Conservation (phyloP, 1,139 yeast genomes). For the Candida glucosophila region DNA sequence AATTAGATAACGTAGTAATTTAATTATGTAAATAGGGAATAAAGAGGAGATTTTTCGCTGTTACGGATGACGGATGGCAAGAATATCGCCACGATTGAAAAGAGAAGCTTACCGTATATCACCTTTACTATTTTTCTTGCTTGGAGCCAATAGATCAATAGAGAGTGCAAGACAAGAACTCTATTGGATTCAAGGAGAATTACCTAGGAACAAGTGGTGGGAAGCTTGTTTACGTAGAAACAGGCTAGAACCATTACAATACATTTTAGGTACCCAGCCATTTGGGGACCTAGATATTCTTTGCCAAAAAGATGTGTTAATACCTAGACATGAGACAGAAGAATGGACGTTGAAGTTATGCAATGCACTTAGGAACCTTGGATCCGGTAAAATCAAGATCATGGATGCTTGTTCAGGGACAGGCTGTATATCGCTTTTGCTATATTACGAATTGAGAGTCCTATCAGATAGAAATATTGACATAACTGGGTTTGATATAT, state of each 20-base stretch:
- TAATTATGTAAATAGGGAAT: too few species aligned
- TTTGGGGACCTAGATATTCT: conserved; percentile 60
- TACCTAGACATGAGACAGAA: conserved; percentile 95
- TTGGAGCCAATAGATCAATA: conserved; percentile 20
- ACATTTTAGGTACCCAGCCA: conserved; percentile 79
- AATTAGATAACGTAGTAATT: too few species aligned
- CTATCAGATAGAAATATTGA: conserved; percentile 7
- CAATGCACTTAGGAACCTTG: conserved; percentile 9
- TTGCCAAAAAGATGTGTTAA: conserved; percentile 61
- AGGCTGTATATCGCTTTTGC: conserved; percentile 70
- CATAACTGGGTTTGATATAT: conserved; percentile 53
- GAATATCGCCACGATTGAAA: conserved; percentile 21
- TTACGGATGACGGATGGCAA: too few species aligned
- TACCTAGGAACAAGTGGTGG: conserved; percentile 27
- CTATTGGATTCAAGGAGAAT: conserved; percentile 32
- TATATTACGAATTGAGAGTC: conserved; percentile 25
- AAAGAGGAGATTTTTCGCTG: too few species aligned
- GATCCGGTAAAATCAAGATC: conserved; percentile 16
- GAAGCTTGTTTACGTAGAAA: conserved; percentile 32
- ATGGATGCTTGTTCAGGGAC: conserved; percentile 85
- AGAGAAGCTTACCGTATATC: conserved; percentile 19
- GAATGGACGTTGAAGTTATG: conserved; percentile 63
- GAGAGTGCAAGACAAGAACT: conserved; percentile 28
- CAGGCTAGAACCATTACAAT: conserved; percentile 62
- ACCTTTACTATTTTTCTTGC: conserved; percentile 23